phyloP scores from a whole-genome alignment of 805 yeast species.

The Blastobotrys chiropterorum region DNA sequence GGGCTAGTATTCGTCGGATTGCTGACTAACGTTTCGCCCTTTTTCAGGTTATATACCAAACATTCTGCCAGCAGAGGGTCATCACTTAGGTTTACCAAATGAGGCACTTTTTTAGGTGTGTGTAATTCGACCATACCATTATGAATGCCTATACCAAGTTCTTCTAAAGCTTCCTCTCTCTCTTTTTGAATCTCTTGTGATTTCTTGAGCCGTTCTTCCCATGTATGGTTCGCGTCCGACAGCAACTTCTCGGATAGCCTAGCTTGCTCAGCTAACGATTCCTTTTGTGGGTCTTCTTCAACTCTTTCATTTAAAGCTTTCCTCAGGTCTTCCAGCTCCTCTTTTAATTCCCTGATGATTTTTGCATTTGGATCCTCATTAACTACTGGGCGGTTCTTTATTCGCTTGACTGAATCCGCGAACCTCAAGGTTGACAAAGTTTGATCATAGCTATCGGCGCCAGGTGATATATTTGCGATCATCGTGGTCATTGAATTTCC shows the following conservation, averaged over 20 bases:
- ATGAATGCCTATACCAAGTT: slow-evolving; percentile 23
- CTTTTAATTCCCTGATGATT: slow-evolving; percentile 34
- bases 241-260: slow-evolving; percentile 22
- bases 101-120: slow-evolving; percentile 24
- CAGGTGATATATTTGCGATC: slow-evolving; percentile 75
- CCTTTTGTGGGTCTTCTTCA: slow-evolving; percentile 5
- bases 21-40: slow-evolving; percentile 23
- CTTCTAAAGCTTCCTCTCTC: slow-evolving; percentile 25
- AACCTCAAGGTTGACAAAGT: slow-evolving; percentile 66
- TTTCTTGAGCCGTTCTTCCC: slow-evolving; percentile 23
- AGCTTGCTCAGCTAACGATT: slow-evolving; percentile 12
- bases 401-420: slow-evolving; percentile 68
- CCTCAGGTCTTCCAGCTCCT: slow-evolving; percentile 20
- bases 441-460: slow-evolving; percentile 65
- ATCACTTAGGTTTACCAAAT: slow-evolving; percentile 25
- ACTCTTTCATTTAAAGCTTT: slow-evolving; percentile 13
- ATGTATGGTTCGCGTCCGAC: slow-evolving; percentile 22
- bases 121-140: slow-evolving; percentile 22
- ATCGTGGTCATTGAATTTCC: slow-evolving; percentile 63
- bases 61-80: slow-evolving; percentile 25
- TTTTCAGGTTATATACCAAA: slow-evolving; percentile 24
- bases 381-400: slow-evolving; percentile 55
- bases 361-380: slow-evolving; percentile 56
- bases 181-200: slow-evolving; percentile 22
- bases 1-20: slow-evolving; percentile 15